Percentiles rank a stretch among this genome's conserved stretches.
Conservation (phyloP, 2,329 filamentous ascomycete species). For the Cytospora piceicola region DNA sequence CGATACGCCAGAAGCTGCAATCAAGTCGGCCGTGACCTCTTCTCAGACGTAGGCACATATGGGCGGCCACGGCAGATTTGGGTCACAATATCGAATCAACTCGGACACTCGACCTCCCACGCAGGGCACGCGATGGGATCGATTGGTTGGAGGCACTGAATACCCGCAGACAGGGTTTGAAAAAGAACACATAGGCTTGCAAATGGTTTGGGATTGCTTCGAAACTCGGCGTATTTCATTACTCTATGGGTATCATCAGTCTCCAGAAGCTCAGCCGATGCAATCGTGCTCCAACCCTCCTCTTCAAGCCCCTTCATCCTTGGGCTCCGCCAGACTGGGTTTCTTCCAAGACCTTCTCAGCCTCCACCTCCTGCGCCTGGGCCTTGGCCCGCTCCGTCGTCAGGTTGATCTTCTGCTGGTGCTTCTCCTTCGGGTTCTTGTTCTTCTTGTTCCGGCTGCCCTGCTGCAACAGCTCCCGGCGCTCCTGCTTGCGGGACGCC, state of each 20-base stretch:
- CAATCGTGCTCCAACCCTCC: not conserved
- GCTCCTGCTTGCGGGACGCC: slow-evolving; percentile 59
- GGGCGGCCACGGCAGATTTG: no score
- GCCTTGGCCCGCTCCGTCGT: slow-evolving; percentile 17
- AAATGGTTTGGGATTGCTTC: not conserved
- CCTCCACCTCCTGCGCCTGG: slow-evolving; percentile 13
- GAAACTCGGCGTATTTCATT: slow-evolving; percentile 1
- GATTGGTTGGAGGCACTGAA: not conserved
- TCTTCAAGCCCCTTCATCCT: not conserved
- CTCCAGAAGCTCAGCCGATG: slow-evolving; percentile 3
- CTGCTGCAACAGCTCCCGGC: slow-evolving; percentile 53
- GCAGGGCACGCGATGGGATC: no score
- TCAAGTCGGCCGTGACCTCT: not conserved
- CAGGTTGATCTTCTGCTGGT: not conserved
- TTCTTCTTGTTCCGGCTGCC: slow-evolving; percentile 29
- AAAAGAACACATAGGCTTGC: not conserved
- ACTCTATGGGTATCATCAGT: slow-evolving; percentile 27
- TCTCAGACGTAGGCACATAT: not conserved
- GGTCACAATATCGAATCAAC: no score
- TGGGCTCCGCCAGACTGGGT: not conserved
- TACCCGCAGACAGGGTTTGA: not conserved
- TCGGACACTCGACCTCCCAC: no score
- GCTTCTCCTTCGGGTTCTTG: slow-evolving; percentile 16
- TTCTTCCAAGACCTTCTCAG: slow-evolving; percentile 9
- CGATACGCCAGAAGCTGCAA: not conserved